phyloP scores from a whole-genome alignment of 2,329 filamentous ascomycete genomes.

The Cylindrodendrum hubeiense region DNA sequence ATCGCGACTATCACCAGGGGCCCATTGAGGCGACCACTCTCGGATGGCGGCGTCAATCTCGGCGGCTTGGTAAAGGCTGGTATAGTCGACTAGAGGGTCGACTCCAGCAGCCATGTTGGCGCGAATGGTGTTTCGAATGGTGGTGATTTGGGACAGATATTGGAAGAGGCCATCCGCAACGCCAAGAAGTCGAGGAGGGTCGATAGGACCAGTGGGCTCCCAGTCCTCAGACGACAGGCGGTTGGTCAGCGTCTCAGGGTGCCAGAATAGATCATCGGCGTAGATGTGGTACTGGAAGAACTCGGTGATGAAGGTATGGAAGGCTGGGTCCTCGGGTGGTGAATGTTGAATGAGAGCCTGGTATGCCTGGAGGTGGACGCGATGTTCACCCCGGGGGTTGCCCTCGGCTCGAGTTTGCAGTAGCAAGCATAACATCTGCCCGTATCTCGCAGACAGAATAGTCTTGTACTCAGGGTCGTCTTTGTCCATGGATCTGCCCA shows the following conservation, averaged over 20 bases:
- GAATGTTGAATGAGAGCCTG: conserved; percentile 75
- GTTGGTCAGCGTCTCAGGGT: conserved; percentile 53
- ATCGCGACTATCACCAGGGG: conserved; percentile 67
- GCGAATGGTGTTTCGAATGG: conserved; percentile 80
- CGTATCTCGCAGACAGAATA: conserved; percentile 67
- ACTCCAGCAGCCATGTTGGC: conserved; percentile 70
- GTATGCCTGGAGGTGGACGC: conserved; percentile 83
- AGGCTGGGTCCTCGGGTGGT: conserved; percentile 74
- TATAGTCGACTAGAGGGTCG: conserved; percentile 80
- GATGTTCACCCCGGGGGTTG: conserved; percentile 74
- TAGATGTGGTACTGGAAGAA: conserved; percentile 89
- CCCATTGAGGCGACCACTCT: conserved; percentile 77
- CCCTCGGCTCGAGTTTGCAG: conserved; percentile 70
- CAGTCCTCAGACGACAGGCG: conserved; percentile 59
- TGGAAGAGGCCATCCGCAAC: conserved; percentile 86
- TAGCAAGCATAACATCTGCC: conserved; percentile 73
- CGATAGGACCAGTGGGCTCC: conserved; percentile 55
- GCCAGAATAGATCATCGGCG: conserved; percentile 71
- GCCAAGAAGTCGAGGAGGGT: conserved; percentile 75
- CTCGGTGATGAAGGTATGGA: conserved; percentile 74
- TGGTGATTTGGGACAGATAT: conserved; percentile 83
- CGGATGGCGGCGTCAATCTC: conserved; percentile 82
- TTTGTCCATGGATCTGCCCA: conserved; percentile 56
- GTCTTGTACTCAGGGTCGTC: conserved; percentile 59
- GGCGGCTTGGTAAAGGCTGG: conserved; percentile 77